phyloP scores from a whole-genome alignment of 768 basidiomycete genomes.

The Rhodotorula babjevae region DNA sequence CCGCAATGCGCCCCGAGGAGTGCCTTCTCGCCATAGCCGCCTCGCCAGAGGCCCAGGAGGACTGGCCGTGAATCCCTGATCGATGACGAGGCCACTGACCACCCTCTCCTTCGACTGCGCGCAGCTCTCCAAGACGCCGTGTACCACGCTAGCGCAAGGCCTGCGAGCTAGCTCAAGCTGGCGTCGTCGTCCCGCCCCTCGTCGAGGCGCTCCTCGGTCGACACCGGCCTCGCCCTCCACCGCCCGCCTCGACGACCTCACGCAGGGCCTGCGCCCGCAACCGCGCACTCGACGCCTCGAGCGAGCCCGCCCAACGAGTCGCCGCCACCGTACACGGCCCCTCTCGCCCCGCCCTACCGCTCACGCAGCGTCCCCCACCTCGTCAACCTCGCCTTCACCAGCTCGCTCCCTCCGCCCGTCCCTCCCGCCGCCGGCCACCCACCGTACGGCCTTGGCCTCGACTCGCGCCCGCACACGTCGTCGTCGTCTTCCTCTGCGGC shows the following conservation, averaged over 20 bases:
- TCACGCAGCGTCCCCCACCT: constrained; percentile 23
- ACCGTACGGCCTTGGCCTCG: not conserved
- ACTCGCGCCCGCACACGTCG: not conserved
- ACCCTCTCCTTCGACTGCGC: too few species aligned
- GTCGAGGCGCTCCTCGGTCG: not conserved
- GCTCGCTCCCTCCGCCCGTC: not conserved
- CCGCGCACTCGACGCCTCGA: too few species aligned
- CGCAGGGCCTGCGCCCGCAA: too few species aligned
- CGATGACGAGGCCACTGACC: too few species aligned
- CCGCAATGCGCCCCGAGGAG: too few species aligned
- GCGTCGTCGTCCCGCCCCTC: not conserved
- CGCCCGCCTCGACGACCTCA: too few species aligned
- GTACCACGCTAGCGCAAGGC: too few species aligned
- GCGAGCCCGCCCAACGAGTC: not conserved
- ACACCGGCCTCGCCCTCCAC: not conserved
- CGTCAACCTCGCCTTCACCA: constrained; percentile 6
- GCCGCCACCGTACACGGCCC: constrained; percentile 28
- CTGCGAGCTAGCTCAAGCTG: not conserved
- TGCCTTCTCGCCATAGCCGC: too few species aligned
- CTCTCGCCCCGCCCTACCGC: constrained; percentile 14
- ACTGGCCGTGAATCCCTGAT: too few species aligned
- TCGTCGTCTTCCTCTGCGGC: not conserved
- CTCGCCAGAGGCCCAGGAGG: too few species aligned
- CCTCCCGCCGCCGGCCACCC: not conserved
- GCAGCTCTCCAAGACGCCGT: too few species aligned